phyloP scores from a whole-genome alignment of 176 grass and related monocot species.

The Musa schizocarpa region DNA sequence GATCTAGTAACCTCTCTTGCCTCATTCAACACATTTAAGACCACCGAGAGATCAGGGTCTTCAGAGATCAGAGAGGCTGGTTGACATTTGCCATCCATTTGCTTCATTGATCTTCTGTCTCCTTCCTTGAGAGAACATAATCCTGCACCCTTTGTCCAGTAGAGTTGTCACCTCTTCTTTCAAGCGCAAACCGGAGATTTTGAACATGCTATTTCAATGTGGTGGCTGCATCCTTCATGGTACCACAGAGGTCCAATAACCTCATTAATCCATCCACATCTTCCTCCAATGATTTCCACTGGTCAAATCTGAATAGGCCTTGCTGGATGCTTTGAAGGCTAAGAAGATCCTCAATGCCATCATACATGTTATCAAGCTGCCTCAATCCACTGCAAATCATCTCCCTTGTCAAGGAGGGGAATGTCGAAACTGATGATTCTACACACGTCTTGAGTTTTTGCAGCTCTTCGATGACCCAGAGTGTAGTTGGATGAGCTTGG shows the following conservation, averaged over 20 bases:
- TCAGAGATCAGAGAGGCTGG: neutral
- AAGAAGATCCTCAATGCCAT: slow-evolving; percentile 2
- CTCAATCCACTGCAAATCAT: neutral
- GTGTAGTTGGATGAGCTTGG: slow-evolving; percentile 11
- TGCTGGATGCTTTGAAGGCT: slow-evolving; percentile 7
- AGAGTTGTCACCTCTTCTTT: neutral
- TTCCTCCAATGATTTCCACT: neutral
- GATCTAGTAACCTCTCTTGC: neutral
- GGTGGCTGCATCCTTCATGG: neutral
- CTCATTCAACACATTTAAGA: neutral
- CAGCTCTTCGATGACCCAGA: slow-evolving; percentile 9
- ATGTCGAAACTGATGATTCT: neutral
- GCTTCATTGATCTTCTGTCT: neutral
- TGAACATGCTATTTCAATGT: neutral
- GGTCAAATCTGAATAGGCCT: neutral
- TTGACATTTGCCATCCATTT: slow-evolving; percentile 1
- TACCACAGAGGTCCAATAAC: neutral
- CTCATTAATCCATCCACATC: neutral
- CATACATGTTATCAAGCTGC: neutral
- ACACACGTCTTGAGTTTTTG: neutral
- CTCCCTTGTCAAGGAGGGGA: neutral
- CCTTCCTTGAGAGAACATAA: neutral
- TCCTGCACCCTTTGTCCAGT: neutral
- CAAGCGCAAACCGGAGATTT: neutral
- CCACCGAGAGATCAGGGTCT: neutral